Base-by-base conservation (phyloP, 257 asterid species). In the Echites panduratus region DNA sequence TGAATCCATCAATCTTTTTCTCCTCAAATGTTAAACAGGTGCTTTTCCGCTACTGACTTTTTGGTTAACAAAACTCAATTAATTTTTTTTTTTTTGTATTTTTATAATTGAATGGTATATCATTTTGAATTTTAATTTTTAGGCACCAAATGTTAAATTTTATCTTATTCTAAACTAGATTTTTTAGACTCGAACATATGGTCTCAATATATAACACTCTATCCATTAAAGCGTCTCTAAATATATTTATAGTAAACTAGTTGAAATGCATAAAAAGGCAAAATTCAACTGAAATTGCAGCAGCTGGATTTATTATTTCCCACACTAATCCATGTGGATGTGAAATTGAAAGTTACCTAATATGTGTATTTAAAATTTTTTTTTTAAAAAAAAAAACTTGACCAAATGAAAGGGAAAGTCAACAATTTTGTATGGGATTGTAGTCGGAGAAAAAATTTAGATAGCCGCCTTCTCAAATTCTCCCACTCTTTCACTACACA, bases 1-100 rank as follows among this genome's bases (percentile, higher is more conserved):
- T 44, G 64, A 65, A 66, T 32, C 52, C 41, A 66, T 73, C 64
- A 59, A 64, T 48, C 77, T 63, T 73, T 53, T 73, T 63, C 41
- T 26, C 29, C 24, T 38, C 35, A 17, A 41, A 70, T 57, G 29
- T 29, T 70, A 50, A 50, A 24, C 2, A 50, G 44, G 59, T 50
- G 41, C 29, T 19, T 70, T 52, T 52, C 64, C 35, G 4, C 11
- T 52, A 20, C 19, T 24, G 73, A 29, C 64, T 70, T 70, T 40
- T 61, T 13, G 62, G 5, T 69, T 69, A 49, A 32, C 26, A 27
- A 0, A 49, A 68, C 38, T 41, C 7, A 41, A 41, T 22, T 13
- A 9, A 4, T 12, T 22, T 13, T 45, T 7, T 7, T 8, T 8
- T n/a, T 66, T 20, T 8, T 9, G 4, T n/a, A 7, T 54, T 54